Evolutionary conservation across 371 early-diverging fungal species (phyloP).

Genomic region (Choanephora cucurbitarum): DNA sequence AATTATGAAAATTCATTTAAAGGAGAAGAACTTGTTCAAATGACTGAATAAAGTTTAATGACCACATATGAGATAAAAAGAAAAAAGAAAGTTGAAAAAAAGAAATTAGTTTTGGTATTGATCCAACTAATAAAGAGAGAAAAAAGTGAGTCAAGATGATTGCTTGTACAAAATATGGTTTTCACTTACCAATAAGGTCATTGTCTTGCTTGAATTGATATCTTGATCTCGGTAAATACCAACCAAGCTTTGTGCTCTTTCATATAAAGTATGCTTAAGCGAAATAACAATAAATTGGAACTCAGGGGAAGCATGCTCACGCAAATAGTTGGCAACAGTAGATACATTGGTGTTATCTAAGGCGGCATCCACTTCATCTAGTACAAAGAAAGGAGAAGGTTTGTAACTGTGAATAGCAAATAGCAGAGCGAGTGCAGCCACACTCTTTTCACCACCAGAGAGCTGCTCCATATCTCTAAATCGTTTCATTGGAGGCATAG

Average conservation of each 20-base stretch:
- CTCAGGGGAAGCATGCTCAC: slow-evolving; percentile 53
- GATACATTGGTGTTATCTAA: slow-evolving; percentile 97
- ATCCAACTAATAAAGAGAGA: too few relatives aligned
- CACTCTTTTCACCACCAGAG: slow-evolving; percentile 99
- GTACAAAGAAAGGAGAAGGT: slow-evolving; percentile 98
- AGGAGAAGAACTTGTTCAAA: too few relatives aligned
- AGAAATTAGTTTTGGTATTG: too few relatives aligned
- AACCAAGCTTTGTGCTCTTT: slow-evolving; percentile 93
- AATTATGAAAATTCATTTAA: too few relatives aligned
- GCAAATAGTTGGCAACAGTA: slow-evolving; percentile 90
- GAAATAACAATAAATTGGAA: slow-evolving; percentile 99
- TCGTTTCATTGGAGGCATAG: slow-evolving; percentile 99
- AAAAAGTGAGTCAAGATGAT: too few relatives aligned
- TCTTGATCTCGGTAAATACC: slow-evolving; percentile 96
- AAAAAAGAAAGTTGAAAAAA: too few relatives aligned
- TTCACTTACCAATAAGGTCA: slow-evolving; percentile 73
- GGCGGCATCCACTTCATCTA: slow-evolving; percentile 99
- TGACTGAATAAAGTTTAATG: too few relatives aligned
- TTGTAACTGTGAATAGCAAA: slow-evolving; percentile 96
- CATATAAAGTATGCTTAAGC: slow-evolving; percentile 94
- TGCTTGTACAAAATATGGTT: too few relatives aligned
- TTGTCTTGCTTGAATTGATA: slow-evolving; percentile 77
- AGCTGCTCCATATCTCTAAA: slow-evolving; percentile 99
- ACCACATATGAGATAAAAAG: too few relatives aligned
- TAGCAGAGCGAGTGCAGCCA: slow-evolving; percentile 96